A percentile compares a stretch with the other conserved stretches of the same genome.
These are phyloP conservation scores for Leptographium galeiforme DNA, from an alignment of 2,329 filamentous ascomycete genomes.

Conservation along the genomic window DNA sequence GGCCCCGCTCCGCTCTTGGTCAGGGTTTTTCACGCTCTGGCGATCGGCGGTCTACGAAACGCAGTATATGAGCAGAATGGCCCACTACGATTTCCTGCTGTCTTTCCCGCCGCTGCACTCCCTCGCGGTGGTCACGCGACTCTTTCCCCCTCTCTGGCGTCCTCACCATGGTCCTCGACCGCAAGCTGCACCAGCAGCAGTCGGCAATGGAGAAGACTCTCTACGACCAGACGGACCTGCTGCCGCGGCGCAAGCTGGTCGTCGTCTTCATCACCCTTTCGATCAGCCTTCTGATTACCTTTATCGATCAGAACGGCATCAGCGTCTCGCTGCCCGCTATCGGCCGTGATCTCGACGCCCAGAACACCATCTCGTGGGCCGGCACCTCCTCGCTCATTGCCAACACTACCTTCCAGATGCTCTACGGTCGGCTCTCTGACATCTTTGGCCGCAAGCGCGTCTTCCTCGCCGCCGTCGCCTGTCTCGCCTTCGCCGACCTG, in stretches of 20 bases:
- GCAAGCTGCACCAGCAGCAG: neutral
- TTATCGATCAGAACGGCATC: slow-evolving; percentile 44
- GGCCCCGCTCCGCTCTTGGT: no score
- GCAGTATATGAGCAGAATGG: no score
- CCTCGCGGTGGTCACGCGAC: no score
- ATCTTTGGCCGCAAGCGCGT: slow-evolving; percentile 47
- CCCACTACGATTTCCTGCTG: no score
- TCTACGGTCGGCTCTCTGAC: slow-evolving; percentile 50
- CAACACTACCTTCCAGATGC: slow-evolving; percentile 49
- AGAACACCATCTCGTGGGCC: slow-evolving; percentile 40
- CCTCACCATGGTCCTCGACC: neutral
- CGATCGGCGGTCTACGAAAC: no score
- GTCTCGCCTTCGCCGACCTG: slow-evolving; percentile 43
- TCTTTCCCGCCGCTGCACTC: no score
- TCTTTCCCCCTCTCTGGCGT: no score
- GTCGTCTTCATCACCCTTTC: slow-evolving; percentile 37
- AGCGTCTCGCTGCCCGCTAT: slow-evolving; percentile 35
- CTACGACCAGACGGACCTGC: slow-evolving; percentile 36
- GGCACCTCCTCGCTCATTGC: slow-evolving; percentile 40
- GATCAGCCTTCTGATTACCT: slow-evolving; percentile 37
- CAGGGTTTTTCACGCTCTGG: no score
- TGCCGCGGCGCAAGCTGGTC: slow-evolving; percentile 34
- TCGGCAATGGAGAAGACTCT: slow-evolving; percentile 2
- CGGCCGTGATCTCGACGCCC: slow-evolving; percentile 20
- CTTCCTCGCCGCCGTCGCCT: slow-evolving; percentile 35